Evolutionary conservation across 2,329 filamentous ascomycete genomes (phyloP), one percentile per base, ranked within the genome.

Genomic region (Ophiostoma populinum): DNA sequence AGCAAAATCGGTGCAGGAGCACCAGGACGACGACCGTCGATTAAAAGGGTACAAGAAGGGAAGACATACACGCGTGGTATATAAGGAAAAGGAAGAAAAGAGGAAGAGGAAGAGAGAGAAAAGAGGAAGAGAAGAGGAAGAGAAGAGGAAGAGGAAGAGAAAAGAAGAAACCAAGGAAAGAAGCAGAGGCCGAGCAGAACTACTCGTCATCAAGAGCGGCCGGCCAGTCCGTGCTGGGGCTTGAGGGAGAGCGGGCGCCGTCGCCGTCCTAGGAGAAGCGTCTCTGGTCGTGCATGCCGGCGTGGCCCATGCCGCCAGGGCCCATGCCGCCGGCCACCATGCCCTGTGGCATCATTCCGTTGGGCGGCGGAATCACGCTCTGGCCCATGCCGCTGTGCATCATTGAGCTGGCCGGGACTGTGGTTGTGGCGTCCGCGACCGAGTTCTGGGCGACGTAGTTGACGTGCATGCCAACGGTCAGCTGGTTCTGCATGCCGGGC

Each of bases 401-500:
- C n/a, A n/a, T n/a, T n/a, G n/a, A n/a, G n/a, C n/a, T n/a, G n/a
- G n/a, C n/a, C n/a, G n/a, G n/a, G n/a, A n/a, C n/a, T n/a, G n/a
- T n/a, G n/a, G n/a, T n/a, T n/a, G n/a, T 22, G 21, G 11, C 21
- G 7, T 22, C 21, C 21, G 7, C 11, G 21, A 22, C 21, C 21
- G 11, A 22, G 21, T 7, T 11, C 21, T 22, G 7, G 7, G 11
- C 21, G 21, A 22, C 21, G 6, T 11, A 11, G 21, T 22, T 67
- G 36, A 70, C 65, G 20, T 62, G 58, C 45, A 70, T 65, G 40
- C 58, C 59, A 5, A 58, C 48, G 40, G 21, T 6, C 21, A 71
- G 65, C 1, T 62, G 56, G 4, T 58, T 61, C 7, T 56, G 61
- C 66, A 73, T 70, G 28, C 62, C 64, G 43, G 73, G 74, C 0